Evolutionary conservation across 768 basidiomycete species (phyloP), one percentile per base, ranked within the genome.

Genomic region (Suillus alpinus): DNA sequence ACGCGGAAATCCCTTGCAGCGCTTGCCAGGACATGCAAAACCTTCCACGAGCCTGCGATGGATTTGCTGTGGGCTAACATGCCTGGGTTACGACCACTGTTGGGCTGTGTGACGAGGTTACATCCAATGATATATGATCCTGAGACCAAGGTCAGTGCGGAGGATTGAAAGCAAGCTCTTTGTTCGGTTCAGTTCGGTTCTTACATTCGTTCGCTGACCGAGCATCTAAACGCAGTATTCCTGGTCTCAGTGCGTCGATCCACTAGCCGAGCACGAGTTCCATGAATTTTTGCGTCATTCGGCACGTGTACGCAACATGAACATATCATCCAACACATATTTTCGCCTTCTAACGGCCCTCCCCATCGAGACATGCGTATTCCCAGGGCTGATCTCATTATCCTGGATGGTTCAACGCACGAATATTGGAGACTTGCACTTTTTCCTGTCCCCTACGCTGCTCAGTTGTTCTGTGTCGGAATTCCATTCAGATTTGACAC

Each of bases 11-110:
- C 58, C 34, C 39, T 59, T 26, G 34, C 34, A 29, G 53, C 52
- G 7, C 47, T 59, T 13, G 58, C 58, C 16, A 37, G 34, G 52
- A 59, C 58, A 55, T 59, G 58, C 51, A 59, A 29, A 56, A 59
- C 52, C 16, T 55, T 59, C 23, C n/a, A 59, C 26, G 39, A 26
- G 13, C 58, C 34, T 14, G 58, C 58, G 13, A 55, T 59, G 51
- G 53, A 59, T 37, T 34, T 36, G 16, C 34, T 59, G n/a, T 59
- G 58, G 58, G 32, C 31, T n/a, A 14, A 57, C 7, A 36, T 59
- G 10, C 20, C 3, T 36, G 53, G 36, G 9, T 18, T 55, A 39
- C 16, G 37, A 39, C 53, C 53, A 13, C 37, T 55, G 10, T 37
- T 55, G 6, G 37, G 53, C 23, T 55, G 53, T 29, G 53, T 55